Base-by-base conservation (phyloP, 345 rosid genomes). In the Eucalyptus rudis region DNA sequence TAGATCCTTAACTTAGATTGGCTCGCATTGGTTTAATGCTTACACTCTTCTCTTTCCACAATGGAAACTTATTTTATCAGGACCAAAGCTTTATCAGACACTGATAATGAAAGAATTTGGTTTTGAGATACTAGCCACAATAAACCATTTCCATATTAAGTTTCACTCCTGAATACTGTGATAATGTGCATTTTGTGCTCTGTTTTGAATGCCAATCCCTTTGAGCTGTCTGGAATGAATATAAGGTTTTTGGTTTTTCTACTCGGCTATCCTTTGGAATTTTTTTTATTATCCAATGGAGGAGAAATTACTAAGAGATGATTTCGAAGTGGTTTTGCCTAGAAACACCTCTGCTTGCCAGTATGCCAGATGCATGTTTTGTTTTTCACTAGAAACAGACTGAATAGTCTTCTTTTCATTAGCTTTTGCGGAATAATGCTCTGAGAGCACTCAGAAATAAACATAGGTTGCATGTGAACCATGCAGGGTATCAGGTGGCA, bases 401-500 rank as follows among this genome's bases (percentile, higher is more conserved):
- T 85, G 33, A 49, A 31, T 86, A 31, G 56, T 50, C 45, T 76
- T 76, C 47, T 40, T 76, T 76, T 36, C 83, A 40, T 76, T 40
- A 71, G 86, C 86, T 52, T 24, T 33, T 40, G 68, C 3, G 11
- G 49, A 49, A 76, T 76, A 49, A 44, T 71, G 71, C 40, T 76
- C n/a, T 33, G 29, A 47, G 83, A 47, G 52, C 20, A 68, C 17
- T 43, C 44, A n/a, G 83, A 56, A 49, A 52, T 85, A 87, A 88
- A 40, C 90, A 90, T 86, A 88, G 66, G 20, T 76, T 89, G 56
- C 89, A 87, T 89, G 29, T 24, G 31, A 90, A 90, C 43, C 88
- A 16, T 92, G 91, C 94, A 96, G 99, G 97, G 99, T 95, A 31
- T 93, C 97, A 16, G 96, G 99, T 54, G 96, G 98, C 56, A 93